Evolutionary conservation across 768 basidiomycete species (phyloP).

Genomic region (Boletellus emodensis): DNA sequence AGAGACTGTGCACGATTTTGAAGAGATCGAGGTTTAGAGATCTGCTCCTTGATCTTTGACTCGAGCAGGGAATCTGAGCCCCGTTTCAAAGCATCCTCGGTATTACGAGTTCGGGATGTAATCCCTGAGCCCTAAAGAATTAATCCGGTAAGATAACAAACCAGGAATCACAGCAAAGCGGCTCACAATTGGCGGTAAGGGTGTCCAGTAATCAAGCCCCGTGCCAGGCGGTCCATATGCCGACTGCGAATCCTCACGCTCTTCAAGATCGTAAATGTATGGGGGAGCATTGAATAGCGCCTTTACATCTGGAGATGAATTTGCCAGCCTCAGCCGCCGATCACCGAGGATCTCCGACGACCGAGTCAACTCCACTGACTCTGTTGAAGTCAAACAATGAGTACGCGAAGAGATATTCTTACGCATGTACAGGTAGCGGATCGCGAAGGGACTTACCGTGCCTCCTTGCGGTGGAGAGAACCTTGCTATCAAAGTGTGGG

Average conservation of each 20-base stretch:
- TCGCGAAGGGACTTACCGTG: conserved; percentile 42
- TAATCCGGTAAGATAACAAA: conserved; percentile 18
- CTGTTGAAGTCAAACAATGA: conserved; percentile 34
- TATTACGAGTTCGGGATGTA: conserved; percentile 60
- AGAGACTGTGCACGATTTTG: conserved; percentile 88
- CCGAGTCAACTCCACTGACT: conserved; percentile 74
- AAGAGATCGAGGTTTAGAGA: conserved; percentile 72
- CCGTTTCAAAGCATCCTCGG: conserved; percentile 74
- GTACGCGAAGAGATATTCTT: not conserved
- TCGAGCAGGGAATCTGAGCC: conserved; percentile 83
- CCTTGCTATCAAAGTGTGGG: conserved; percentile 94
- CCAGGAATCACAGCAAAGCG: conserved; percentile 2
- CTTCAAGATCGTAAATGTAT: conserved; percentile 77
- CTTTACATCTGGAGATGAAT: conserved; percentile 92
- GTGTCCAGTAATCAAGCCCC: conserved; percentile 71
- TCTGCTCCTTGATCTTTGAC: conserved; percentile 76
- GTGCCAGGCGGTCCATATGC: conserved; percentile 50
- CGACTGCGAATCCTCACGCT: conserved; percentile 60
- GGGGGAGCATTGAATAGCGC: conserved; percentile 87
- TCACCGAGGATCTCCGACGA: conserved; percentile 60
- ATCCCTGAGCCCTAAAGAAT: conserved; percentile 59
- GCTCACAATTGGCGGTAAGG: conserved; percentile 70
- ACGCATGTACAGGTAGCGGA: conserved; percentile 31
- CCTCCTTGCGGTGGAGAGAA: conserved; percentile 73
- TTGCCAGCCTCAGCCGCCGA: conserved; percentile 75